Conservation (phyloP, 495 filamentous ascomycete genomes). For the Talaromyces stipitatus region DNA sequence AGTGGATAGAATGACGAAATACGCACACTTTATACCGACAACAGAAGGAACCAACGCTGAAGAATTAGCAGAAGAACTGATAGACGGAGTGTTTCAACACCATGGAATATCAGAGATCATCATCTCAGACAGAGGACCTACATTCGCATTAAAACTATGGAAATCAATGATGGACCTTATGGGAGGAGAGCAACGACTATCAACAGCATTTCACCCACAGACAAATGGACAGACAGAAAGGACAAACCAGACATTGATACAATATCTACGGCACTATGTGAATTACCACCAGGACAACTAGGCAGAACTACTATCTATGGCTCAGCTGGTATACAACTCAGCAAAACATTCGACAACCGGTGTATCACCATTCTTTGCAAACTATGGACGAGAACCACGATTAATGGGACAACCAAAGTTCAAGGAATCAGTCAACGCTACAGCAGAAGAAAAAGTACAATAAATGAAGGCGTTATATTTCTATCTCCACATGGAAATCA, state of each 20-base stretch:
- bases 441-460: not conserved
- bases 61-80: too few relatives aligned
- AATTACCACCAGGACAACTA: too few relatives aligned
- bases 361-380: slow-evolving; percentile 12
- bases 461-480: not conserved
- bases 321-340: slow-evolving; percentile 7
- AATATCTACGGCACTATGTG: too few relatives aligned
- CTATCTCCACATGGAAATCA: too few relatives aligned
- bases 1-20: not conserved
- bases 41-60: too few relatives aligned
- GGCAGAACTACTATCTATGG: too few relatives aligned
- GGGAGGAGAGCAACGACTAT: not conserved
- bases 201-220: slow-evolving; percentile 13
- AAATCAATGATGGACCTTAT: too few relatives aligned
- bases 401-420: too few relatives aligned
- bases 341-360: not conserved
- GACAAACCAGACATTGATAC: too few relatives aligned
- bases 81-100: not conserved
- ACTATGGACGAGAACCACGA: slow-evolving; percentile 5
- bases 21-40: not conserved
- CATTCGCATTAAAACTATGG: not conserved
- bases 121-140: not conserved
- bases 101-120: not conserved
- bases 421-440: not conserved
- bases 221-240: slow-evolving; percentile 23